Percentiles rank a stretch among this genome's conserved stretches.
These are phyloP conservation scores for Anisodus acutangulus DNA, from an alignment of 257 asterid species.

Conservation along the genomic window DNA sequence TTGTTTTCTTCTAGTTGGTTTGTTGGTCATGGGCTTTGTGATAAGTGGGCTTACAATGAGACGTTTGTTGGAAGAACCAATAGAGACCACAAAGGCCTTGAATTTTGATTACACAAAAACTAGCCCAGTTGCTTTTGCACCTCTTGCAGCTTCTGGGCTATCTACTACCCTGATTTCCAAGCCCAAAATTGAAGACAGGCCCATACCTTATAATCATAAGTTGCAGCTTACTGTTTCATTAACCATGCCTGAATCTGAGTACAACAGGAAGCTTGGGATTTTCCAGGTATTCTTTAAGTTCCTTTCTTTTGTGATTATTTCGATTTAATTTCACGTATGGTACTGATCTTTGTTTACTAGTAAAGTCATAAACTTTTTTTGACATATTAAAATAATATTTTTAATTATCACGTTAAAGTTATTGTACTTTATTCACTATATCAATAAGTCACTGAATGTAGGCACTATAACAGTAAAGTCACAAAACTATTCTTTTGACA, in stretches of 20 bases:
- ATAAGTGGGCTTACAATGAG: conserved; percentile 46
- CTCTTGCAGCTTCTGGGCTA: conserved; percentile 35
- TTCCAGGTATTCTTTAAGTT: conserved; percentile 56
- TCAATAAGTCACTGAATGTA: background rate
- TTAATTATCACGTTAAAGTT: background rate
- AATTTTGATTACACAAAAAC: conserved; percentile 66
- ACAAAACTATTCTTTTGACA: too few relatives aligned
- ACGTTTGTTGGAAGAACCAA: conserved; percentile 51
- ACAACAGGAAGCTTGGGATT: conserved; percentile 62
- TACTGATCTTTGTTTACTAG: background rate
- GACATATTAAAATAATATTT: too few relatives aligned
- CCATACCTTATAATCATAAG: conserved; percentile 51
- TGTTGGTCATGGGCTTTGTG: conserved; percentile 49
- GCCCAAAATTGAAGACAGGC: conserved; percentile 21
- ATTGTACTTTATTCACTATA: background rate
- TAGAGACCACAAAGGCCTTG: conserved; percentile 48
- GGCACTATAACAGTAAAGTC: too few relatives aligned
- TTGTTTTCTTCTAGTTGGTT: conserved; percentile 47
- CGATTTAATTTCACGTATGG: background rate
- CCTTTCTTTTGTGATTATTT: background rate
- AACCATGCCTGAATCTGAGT: conserved; percentile 68
- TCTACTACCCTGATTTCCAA: conserved; percentile 29
- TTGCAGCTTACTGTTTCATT: conserved; percentile 52
- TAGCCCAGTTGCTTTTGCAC: conserved; percentile 59
- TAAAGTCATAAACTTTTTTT: background rate